A percentile compares a stretch with the other conserved stretches of the same genome.
These are phyloP conservation scores for Leccinum angustisporum DNA, from an alignment of 1,284 basidiomycete genomes.

Conservation along the genomic window DNA sequence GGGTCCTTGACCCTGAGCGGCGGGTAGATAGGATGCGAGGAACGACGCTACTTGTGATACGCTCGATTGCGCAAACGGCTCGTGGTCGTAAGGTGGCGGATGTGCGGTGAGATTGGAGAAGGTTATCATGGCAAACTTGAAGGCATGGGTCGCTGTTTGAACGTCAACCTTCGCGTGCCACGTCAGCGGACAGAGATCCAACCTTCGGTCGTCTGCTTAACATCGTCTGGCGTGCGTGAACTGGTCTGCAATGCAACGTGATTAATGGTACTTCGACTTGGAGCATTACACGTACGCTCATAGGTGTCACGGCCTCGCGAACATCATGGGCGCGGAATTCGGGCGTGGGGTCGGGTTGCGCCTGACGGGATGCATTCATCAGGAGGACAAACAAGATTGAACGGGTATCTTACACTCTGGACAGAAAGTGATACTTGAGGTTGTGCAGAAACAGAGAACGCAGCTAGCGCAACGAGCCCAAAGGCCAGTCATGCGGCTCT, in stretches of 20 bases:
- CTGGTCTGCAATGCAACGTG: constrained; percentile 16
- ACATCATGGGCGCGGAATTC: constrained; percentile 6
- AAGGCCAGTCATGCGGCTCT: constrained; percentile 67
- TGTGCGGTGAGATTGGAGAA: constrained; percentile 60
- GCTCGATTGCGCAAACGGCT: constrained; percentile 40
- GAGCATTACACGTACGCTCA: constrained; percentile 8
- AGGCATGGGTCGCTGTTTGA: constrained; percentile 60
- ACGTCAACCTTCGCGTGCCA: constrained; percentile 6
- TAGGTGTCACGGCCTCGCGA: constrained; percentile 20
- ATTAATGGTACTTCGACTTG: neutral
- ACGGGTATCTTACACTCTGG: constrained; percentile 22
- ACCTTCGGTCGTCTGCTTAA: constrained; percentile 54
- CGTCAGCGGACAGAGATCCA: constrained; percentile 2
- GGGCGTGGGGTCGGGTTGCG: constrained; percentile 11
- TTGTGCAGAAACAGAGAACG: constrained; percentile 39
- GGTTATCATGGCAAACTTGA: constrained; percentile 66
- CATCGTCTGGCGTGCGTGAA: constrained; percentile 17
- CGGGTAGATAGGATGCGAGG: constrained; percentile 62
- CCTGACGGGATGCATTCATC: constrained; percentile 10
- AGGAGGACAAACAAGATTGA: neutral
- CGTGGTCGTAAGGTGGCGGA: constrained; percentile 53
- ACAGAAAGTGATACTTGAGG: constrained; percentile 25
- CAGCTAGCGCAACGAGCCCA: constrained; percentile 50
- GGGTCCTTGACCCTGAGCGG: constrained; percentile 69
- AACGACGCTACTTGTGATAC: constrained; percentile 49